These are phyloP conservation scores for Daldinia vernicosa DNA, from an alignment of 495 filamentous ascomycete species.

Conservation along the genomic window DNA sequence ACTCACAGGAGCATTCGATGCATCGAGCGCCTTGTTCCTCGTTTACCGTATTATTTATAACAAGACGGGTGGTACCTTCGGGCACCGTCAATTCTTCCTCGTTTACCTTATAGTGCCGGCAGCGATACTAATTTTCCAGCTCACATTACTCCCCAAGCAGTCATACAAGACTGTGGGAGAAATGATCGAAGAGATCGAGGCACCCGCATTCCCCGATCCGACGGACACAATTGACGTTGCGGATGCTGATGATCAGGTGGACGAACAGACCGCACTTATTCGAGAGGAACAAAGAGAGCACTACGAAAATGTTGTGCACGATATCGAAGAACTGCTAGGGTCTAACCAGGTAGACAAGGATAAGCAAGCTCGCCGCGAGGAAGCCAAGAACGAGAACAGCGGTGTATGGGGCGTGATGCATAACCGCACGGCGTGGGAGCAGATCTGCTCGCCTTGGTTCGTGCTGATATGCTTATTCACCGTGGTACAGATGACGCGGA, in stretches of 20 bases:
- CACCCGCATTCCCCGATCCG: conserved; percentile 28
- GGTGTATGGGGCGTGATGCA: conserved; percentile 94
- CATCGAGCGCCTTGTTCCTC: conserved; percentile 87
- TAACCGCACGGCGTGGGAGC: conserved; percentile 71
- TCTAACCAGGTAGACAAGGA: conserved; percentile 63
- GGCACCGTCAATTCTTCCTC: conserved; percentile 77
- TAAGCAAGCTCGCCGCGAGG: conserved; percentile 61
- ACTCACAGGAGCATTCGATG: conserved; percentile 89
- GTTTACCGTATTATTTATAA: conserved; percentile 82
- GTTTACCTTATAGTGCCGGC: conserved; percentile 77
- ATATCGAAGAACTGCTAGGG: conserved; percentile 78
- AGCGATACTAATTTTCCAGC: conserved; percentile 72
- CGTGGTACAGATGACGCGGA: conserved; percentile 88
- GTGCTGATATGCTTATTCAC: conserved; percentile 87
- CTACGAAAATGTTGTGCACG: conserved; percentile 72
- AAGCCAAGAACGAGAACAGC: conserved; percentile 67
- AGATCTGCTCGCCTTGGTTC: conserved; percentile 89
- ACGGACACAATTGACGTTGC: conserved; percentile 35
- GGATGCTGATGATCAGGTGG: conserved; percentile 66
- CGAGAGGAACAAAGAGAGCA: conserved; percentile 70
- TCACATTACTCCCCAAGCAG: conserved; percentile 77
- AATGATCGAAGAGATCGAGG: conserved; percentile 75
- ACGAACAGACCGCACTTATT: conserved; percentile 67
- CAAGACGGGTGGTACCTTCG: conserved; percentile 66
- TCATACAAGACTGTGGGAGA: conserved; percentile 93